Conservation (phyloP, 768 basidiomycete genomes). For the Xanthoconium stramineum region DNA sequence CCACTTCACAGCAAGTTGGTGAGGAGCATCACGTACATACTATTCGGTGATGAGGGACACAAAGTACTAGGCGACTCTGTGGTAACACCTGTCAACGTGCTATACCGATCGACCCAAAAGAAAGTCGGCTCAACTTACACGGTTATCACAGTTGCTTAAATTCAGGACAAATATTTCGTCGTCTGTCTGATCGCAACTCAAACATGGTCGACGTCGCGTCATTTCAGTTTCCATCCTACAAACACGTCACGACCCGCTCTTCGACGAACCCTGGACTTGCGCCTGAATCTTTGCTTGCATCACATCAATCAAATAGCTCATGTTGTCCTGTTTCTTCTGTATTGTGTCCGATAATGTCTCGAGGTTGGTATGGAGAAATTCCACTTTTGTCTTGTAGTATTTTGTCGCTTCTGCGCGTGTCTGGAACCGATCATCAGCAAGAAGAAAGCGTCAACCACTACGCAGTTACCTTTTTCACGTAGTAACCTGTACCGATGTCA, state of each 20-base stretch:
- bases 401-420: slow-evolving; percentile 74
- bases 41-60: no score
- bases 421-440: slow-evolving; percentile 39
- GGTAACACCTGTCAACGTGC: not conserved
- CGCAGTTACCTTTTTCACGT: slow-evolving; percentile 77
- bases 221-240: not conserved
- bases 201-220: not conserved
- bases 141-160: no score
- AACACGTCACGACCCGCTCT: slow-evolving; percentile 17
- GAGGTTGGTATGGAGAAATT: slow-evolving; percentile 78
- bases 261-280: slow-evolving; percentile 19
- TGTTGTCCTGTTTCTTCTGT: slow-evolving; percentile 86
- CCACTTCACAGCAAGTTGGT: no score
- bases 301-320: slow-evolving; percentile 67
- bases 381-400: slow-evolving; percentile 79
- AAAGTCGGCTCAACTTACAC: no score
- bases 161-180: not conserved
- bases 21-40: not conserved
- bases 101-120: not conserved
- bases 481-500: slow-evolving; percentile 96
- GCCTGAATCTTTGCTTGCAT: slow-evolving; percentile 61
- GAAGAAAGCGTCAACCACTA: slow-evolving; percentile 8
- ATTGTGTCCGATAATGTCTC: slow-evolving; percentile 88
- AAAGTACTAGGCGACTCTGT: not conserved
- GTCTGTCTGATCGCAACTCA: not conserved